Percentiles rank a stretch among this genome's conserved stretches.
Conservation (phyloP, 2,329 filamentous ascomycete species). For the Aspergillus ruber region DNA sequence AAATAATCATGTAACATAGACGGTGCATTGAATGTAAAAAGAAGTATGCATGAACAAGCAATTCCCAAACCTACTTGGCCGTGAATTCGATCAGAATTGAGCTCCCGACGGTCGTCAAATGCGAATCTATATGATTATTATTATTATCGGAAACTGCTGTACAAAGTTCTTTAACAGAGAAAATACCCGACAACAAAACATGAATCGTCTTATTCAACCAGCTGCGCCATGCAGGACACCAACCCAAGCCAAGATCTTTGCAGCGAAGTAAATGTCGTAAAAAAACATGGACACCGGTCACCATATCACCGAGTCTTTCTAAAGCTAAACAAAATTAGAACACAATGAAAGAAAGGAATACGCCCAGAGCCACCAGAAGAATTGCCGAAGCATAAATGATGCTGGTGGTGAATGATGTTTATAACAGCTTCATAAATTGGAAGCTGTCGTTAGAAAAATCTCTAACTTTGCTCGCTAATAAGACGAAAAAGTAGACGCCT, state of each 20-base stretch:
- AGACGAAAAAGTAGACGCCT: constrained; percentile 2
- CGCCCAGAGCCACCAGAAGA: neutral
- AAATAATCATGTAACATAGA: neutral
- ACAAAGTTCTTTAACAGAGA: neutral
- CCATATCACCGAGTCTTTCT: neutral
- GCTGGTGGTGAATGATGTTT: no score
- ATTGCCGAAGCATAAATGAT: neutral
- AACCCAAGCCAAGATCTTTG: constrained; percentile 3
- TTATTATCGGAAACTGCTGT: neutral
- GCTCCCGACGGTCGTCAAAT: neutral
- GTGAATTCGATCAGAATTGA: no score
- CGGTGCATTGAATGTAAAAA: neutral
- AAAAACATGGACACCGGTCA: constrained; percentile 3
- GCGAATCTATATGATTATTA: neutral
- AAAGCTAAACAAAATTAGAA: neutral
- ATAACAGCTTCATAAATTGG: no score
- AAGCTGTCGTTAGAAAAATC: neutral
- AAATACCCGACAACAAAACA: constrained; percentile 1
- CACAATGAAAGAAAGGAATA: neutral
- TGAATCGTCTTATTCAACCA: constrained; percentile 10
- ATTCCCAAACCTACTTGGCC: no score
- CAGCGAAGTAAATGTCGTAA: constrained; percentile 7
- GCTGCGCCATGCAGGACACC: constrained; percentile 8
- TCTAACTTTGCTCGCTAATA: constrained; percentile 6
- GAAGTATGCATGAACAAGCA: no score